Percentiles rank a stretch among this genome's conserved stretches.
These are phyloP conservation scores for Suhomyces vadensis DNA, from an alignment of 805 yeast species.

Conservation along the genomic window DNA sequence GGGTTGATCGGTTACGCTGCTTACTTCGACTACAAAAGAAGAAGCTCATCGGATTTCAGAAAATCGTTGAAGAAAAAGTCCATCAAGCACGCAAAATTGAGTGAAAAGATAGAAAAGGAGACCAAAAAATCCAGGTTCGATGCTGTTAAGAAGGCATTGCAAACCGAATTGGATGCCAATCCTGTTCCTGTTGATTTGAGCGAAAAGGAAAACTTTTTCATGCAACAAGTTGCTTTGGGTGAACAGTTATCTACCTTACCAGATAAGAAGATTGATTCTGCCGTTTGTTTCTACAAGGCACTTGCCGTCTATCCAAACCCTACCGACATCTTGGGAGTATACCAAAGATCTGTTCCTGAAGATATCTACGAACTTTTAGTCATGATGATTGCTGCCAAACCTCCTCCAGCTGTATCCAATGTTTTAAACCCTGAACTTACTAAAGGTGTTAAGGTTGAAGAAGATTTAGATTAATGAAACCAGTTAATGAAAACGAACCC, in stretches of 20 bases:
- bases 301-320: slow-evolving; percentile 93
- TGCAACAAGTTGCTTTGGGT: slow-evolving; percentile 80
- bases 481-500: background rate
- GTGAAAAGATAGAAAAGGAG: slow-evolving; percentile 52
- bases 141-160: slow-evolving; percentile 60
- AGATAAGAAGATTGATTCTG: slow-evolving; percentile 76
- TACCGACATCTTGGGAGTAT: slow-evolving; percentile 82
- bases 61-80: slow-evolving; percentile 64
- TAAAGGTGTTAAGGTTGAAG: slow-evolving; percentile 25
- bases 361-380: slow-evolving; percentile 80
- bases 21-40: slow-evolving; percentile 91
- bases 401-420: slow-evolving; percentile 76
- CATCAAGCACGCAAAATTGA: slow-evolving; percentile 58
- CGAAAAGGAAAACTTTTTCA: slow-evolving; percentile 76
- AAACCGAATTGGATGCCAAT: slow-evolving; percentile 61
- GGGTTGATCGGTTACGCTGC: slow-evolving; percentile 72
- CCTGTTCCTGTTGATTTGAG: slow-evolving; percentile 73
- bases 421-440: slow-evolving; percentile 42
- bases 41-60: slow-evolving; percentile 81
- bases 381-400: slow-evolving; percentile 86
- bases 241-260: slow-evolving; percentile 72
- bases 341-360: slow-evolving; percentile 85
- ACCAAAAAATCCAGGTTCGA: slow-evolving; percentile 61
- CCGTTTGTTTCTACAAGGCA: slow-evolving; percentile 90
- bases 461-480: slow-evolving; percentile 32